These are phyloP conservation scores for Elsinoe australis DNA, from an alignment of 2,329 filamentous ascomycete species.

Conservation along the genomic window DNA sequence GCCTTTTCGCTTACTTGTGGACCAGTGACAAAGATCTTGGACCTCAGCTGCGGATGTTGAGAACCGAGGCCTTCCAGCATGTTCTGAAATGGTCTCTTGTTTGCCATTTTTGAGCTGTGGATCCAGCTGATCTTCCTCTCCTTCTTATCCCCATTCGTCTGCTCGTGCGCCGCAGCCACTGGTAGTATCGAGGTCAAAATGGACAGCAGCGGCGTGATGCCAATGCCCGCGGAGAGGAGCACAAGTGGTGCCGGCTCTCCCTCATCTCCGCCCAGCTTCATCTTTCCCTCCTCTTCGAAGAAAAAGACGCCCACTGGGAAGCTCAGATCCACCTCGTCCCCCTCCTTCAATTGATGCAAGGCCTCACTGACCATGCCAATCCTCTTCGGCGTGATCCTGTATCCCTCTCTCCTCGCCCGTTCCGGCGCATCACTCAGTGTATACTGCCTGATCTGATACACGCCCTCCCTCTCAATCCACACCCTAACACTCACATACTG, in stretches of 20 bases:
- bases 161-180: too few species aligned
- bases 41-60: constrained; percentile 42
- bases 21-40: constrained; percentile 52
- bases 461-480: constrained; percentile 51
- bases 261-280: constrained; percentile 24
- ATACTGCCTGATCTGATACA: constrained; percentile 63
- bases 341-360: constrained; percentile 56
- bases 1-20: constrained; percentile 40
- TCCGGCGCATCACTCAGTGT: constrained; percentile 60
- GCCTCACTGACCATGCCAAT: constrained; percentile 66
- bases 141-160: background rate
- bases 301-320: constrained; percentile 59
- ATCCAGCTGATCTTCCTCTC: constrained; percentile 53
- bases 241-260: constrained; percentile 49
- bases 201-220: constrained; percentile 57
- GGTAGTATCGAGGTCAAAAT: constrained; percentile 43
- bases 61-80: constrained; percentile 41
- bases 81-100: constrained; percentile 48
- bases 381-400: constrained; percentile 64
- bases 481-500: constrained; percentile 63
- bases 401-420: constrained; percentile 49
- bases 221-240: constrained; percentile 61
- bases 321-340: constrained; percentile 57
- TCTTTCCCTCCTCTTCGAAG: constrained; percentile 38
- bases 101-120: constrained; percentile 50